Base-by-base conservation (phyloP, 2,329 filamentous ascomycete species). In the Aspergillus amoenus region DNA sequence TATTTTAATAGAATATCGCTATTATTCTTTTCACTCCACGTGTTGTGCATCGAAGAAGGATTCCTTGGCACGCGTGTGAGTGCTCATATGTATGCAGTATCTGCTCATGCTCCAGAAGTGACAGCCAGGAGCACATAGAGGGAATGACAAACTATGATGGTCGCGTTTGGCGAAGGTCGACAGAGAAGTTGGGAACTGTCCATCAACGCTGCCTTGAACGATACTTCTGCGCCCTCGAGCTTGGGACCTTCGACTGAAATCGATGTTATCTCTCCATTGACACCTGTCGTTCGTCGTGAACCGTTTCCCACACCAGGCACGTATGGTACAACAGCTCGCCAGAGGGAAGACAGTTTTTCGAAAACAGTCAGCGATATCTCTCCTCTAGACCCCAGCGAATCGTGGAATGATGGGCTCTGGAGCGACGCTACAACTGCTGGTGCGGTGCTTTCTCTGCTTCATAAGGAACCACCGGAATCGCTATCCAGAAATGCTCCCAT, bases 371-470 rank as follows among this genome's bases (percentile, higher is more conserved):
- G 44, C 18, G 18, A 17, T 15, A 30, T 50, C 11, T 44, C 45
- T 4, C 45, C 53, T 32, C 15, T 50, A 27, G 53, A 40, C 8
- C 12, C 37, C 11, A 37, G 34, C 32, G 32, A 24, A 43, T 32
- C 45, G 11, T 46, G 42, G 51, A 44, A 41, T n/a, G 49, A 48
- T 37, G 47, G 24, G 12, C 52, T 47, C 50, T 64, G 62, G 62
- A 62, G 57, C 22, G 62, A 64, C 50, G 62, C 58, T 11, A 46
- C 43, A 27, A 64, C 62, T 13, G 62, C 62, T 21, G 47, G 55
- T 30, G 55, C 55, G 13, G 62, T 64, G 4, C 61, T 63, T 32
- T 61, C 60, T 42, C 40, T 64, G 27, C 60, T 64, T 27, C 61
- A 57, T 5, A 62, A 57, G 18, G 58, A 64, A 22, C 56, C 60